Evolutionary conservation across 208 protist species (phyloP).

Genomic region (Tritrichomonas musculus): DNA sequence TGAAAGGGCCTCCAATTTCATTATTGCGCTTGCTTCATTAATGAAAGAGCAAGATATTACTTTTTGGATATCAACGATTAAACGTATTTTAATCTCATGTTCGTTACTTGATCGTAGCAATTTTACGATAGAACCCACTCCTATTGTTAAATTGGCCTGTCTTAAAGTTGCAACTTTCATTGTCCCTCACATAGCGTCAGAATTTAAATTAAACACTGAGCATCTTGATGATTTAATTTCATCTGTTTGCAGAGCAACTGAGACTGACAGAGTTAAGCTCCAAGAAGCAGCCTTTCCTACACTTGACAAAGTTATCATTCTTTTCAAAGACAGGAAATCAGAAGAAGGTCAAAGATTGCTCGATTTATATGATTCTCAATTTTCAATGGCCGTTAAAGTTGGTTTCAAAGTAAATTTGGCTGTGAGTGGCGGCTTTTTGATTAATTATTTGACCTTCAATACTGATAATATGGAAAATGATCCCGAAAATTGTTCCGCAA

Average conservation of each 20-base stretch:
- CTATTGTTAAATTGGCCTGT: neutral
- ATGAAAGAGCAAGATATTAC: neutral
- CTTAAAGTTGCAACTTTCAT: neutral
- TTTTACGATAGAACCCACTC: neutral
- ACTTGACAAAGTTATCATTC: neutral
- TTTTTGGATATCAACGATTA: slow-evolving; percentile 1
- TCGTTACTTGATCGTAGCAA: neutral
- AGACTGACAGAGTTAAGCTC: neutral
- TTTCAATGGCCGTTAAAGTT: neutral
- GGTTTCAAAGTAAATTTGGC: neutral
- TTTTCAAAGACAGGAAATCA: neutral
- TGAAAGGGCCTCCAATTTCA: neutral
- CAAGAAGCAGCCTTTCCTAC: neutral
- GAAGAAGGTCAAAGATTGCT: neutral
- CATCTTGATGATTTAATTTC: neutral
- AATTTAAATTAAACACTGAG: neutral
- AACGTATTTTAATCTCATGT: neutral
- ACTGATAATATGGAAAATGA: neutral
- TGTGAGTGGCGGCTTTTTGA: neutral
- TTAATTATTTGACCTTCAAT: neutral
- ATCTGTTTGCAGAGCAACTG: neutral
- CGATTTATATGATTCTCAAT: neutral
- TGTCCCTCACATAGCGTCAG: neutral
- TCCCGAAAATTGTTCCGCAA: neutral
- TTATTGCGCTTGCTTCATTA: neutral